Evolutionary conservation across 148 eudicot genomes (phyloP).

Genomic region (Mesembryanthemum crystallinum): DNA sequence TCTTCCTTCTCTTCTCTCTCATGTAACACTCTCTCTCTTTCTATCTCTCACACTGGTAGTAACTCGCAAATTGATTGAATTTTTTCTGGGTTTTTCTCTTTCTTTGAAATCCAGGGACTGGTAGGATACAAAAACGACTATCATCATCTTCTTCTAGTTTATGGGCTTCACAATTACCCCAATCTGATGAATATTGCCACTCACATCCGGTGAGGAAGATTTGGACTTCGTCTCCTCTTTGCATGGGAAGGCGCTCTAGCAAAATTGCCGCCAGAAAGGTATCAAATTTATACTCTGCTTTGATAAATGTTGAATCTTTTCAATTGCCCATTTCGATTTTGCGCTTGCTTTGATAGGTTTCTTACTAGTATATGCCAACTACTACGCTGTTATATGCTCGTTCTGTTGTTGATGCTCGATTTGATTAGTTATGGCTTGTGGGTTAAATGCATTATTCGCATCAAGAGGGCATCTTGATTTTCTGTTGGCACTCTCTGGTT

Average conservation of each 20-base stretch:
- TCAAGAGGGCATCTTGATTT: neutral
- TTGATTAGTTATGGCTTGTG: neutral
- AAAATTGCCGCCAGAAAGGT: constrained; percentile 95
- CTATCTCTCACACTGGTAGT: neutral
- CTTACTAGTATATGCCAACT: neutral
- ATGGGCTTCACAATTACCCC: constrained; percentile 26
- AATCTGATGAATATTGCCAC: constrained; percentile 17
- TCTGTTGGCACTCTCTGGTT: neutral
- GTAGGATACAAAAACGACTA: constrained; percentile 29
- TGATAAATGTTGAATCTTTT: neutral
- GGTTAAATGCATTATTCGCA: neutral
- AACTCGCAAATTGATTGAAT: neutral
- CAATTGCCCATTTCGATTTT: neutral
- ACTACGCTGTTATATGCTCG: too few species aligned
- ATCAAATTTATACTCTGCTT: neutral
- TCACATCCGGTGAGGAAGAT: constrained; percentile 49
- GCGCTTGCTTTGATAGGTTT: neutral
- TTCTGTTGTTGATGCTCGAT: neutral
- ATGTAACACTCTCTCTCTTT: constrained; percentile 24
- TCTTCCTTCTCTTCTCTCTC: constrained; percentile 23
- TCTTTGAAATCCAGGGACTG: constrained; percentile 31
- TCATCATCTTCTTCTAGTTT: constrained; percentile 37
- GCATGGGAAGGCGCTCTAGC: constrained; percentile 88
- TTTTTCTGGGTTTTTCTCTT: neutral
- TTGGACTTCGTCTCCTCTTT: constrained; percentile 64